phyloP scores from a whole-genome alignment of 1,139 yeast genomes.

The Magnusiomyces clavatus region DNA sequence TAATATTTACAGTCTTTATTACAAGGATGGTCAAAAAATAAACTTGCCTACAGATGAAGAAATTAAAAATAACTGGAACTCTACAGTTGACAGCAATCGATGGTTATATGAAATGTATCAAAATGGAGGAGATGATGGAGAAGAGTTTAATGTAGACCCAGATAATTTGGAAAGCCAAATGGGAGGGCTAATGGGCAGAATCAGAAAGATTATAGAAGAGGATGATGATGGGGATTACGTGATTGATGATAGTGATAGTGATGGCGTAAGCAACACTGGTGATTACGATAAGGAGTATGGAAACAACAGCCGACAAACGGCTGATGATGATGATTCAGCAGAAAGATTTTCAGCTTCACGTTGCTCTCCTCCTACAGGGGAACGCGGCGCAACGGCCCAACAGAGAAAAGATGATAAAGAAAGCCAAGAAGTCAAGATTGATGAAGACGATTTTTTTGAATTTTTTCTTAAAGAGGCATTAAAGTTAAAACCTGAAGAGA shows the following conservation, averaged over 20 bases:
- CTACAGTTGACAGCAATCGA: slow-evolving; percentile 20
- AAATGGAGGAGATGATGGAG: background rate
- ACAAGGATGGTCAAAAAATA: slow-evolving; percentile 1
- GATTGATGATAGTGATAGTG: slow-evolving; percentile 19
- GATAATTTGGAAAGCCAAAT: slow-evolving; percentile 12
- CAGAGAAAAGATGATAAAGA: slow-evolving; percentile 19
- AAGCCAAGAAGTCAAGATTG: slow-evolving; percentile 31
- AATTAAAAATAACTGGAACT: slow-evolving; percentile 18
- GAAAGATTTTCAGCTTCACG: too few relatives aligned
- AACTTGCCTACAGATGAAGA: slow-evolving; percentile 17
- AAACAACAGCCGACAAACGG: too few relatives aligned
- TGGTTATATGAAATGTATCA: slow-evolving; percentile 20
- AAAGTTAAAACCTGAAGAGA: slow-evolving; percentile 36
- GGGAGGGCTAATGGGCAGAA: slow-evolving; percentile 21
- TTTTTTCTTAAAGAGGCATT: slow-evolving; percentile 48
- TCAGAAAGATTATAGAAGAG: slow-evolving; percentile 26
- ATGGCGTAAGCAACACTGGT: slow-evolving; percentile 16
- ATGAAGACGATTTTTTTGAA: slow-evolving; percentile 59
- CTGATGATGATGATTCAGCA: slow-evolving; percentile 17
- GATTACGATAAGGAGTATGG: too few relatives aligned
- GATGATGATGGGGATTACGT: slow-evolving; percentile 25
- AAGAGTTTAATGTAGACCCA: slow-evolving; percentile 6
- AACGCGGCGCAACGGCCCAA: background rate
- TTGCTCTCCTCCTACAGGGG: too few relatives aligned
- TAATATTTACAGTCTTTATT: background rate